phyloP scores from a whole-genome alignment of 441 rosid species.

The Jatropha podagrica region DNA sequence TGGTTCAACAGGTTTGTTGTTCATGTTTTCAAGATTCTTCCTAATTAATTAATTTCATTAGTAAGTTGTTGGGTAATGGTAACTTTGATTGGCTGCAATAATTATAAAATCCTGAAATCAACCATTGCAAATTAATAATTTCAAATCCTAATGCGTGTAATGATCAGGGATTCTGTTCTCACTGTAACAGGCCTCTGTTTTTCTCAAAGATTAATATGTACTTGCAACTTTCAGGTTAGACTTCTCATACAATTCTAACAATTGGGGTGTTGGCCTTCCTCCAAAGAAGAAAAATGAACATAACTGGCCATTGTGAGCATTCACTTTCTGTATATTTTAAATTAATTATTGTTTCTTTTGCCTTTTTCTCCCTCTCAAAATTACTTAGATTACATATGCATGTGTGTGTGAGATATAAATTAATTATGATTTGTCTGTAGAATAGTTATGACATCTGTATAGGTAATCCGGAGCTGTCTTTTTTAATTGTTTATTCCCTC shows the following conservation, averaged over 20 bases:
- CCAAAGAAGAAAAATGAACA: conserved; percentile 82
- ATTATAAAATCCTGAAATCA: background rate
- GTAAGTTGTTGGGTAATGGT: conserved; percentile 3
- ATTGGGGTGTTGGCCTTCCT: conserved; percentile 98
- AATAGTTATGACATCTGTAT: conserved; percentile 1
- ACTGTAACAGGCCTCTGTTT: conserved; percentile 6
- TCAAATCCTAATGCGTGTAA: conserved; percentile 11
- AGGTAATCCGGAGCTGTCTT: conserved; percentile 11
- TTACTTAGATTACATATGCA: background rate
- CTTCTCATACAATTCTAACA: conserved; percentile 74
- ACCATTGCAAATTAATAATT: background rate
- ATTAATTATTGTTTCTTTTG: background rate
- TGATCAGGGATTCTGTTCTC: background rate
- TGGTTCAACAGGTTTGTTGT: conserved; percentile 87
- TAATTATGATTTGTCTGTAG: conserved; percentile 4
- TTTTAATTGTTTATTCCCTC: conserved; percentile 18
- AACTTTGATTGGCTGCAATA: background rate
- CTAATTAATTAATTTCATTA: conserved; percentile 7
- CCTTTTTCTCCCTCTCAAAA: background rate
- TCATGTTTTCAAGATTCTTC: conserved; percentile 17
- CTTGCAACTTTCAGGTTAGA: conserved; percentile 64
- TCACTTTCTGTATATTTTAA: conserved; percentile 1
- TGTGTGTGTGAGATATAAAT: background rate
- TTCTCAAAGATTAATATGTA: conserved; percentile 18
- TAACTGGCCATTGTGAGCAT: conserved; percentile 81